Evolutionary conservation across 805 yeast species (phyloP), one percentile per base, ranked within the genome.

Genomic region (Sugiyamaella marilandica): DNA sequence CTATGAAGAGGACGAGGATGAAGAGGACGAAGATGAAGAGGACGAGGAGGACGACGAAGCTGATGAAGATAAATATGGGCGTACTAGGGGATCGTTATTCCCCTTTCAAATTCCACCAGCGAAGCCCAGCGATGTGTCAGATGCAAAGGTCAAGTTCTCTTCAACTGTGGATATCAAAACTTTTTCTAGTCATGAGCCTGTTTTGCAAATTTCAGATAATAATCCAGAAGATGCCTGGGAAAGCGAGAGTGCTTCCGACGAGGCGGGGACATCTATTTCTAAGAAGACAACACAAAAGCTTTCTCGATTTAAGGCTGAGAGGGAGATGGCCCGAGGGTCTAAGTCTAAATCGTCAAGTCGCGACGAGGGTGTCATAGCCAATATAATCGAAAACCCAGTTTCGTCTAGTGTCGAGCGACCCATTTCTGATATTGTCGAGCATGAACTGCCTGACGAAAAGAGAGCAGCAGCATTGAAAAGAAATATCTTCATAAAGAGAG

Each of bases 91-190:
- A 26, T 56, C 66, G 1, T 48, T 71, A 39, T 69, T 71, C 48
- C 74, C 73, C 0, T 61, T 39, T 29, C 18, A 32, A 21, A 48
- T 47, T 51, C 57, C 32, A 18, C 18, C n/a, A 8, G 13, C 14
- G 18, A 31, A n/a, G 24, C 34, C 7, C 10, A 26, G 10, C 37
- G 34, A 13, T n/a, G 35, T 21, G 18, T 16, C 18, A 41, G 36
- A 51, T 26, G 44, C 33, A 21, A 44, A 46, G 36, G 58, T 84
- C 9, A 65, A 75, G 14, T 84, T 84, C 67, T 73, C 82, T 0
- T 72, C 73, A 1, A 69, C 69, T 1, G 70, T 82, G 32, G 79
- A 82, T 44, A 76, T 85, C 10, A 83, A 82, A 55, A 82, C 81
- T 52, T 74, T 84, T 46, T 85, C 47, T 1, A 10, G 26, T 16